Evolutionary conservation across 371 early-diverging fungal species (phyloP), one percentile per base, ranked within the genome.

Genomic region (Apophysomyces elegans): DNA sequence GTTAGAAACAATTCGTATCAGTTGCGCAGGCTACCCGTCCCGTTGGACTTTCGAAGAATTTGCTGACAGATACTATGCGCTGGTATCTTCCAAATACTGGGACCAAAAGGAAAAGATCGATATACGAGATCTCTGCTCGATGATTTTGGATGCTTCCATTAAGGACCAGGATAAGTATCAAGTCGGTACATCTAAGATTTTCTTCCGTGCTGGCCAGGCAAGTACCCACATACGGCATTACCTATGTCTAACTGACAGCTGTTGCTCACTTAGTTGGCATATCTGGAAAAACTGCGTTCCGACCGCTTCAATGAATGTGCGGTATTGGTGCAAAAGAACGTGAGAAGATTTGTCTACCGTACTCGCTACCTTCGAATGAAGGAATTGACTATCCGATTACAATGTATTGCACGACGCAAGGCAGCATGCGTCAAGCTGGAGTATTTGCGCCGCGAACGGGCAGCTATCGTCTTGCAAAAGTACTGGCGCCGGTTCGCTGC

Each of bases 1-100:
- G 6, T 74, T 99, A 12, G 99, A 99, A 79, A 99, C 99, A 7
- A 99, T 99, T 72, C 90, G 98, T 38, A 99, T 99, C 76, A 93
- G 94, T 74, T 94, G 98, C 72, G 94, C 96, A 12, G 99, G 99
- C 16, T 99, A 98, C 76, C 99, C 99, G 12, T 90, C 93, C 9
- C 88, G 99, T 39, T 90, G 95, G 84, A 84, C 88, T 9, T 96
- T 93, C 77, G 84, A 86, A 47, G 99, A 99, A 69, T 99, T 99
- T 75, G 91, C 92, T 59, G 90, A 93, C 50, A 75, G 96, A 21
- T 98, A 96, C 79, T 93, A 92, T 78, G 83, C 95, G 64, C 76
- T 99, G 59, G 87, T 94, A 41, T 77, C 85, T 38, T 90, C 91
- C 18, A 74, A 77, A 37, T 66, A 86, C 45, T 94, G 95, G 94